These are phyloP conservation scores for Ilyonectria destructans DNA, from an alignment of 2,329 filamentous ascomycete species.

Conservation along the genomic window DNA sequence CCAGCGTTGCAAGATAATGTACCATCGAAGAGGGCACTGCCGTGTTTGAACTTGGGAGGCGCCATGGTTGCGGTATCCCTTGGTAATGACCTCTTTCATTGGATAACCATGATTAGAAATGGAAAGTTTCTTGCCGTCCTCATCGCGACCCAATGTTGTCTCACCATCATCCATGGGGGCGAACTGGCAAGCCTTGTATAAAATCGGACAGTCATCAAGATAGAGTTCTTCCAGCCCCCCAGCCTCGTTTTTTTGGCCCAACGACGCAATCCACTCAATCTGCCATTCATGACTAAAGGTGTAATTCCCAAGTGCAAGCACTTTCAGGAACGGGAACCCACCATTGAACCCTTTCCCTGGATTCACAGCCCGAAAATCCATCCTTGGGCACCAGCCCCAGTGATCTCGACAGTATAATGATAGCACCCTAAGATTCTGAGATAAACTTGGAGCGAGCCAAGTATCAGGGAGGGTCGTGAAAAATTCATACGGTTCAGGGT, in stretches of 20 bases:
- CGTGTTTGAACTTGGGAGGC: neutral
- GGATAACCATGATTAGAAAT: conserved; percentile 19
- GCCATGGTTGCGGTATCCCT: neutral
- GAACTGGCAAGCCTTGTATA: conserved; percentile 33
- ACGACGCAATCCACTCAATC: conserved; percentile 61
- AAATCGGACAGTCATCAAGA: conserved; percentile 60
- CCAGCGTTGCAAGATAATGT: conserved; percentile 17
- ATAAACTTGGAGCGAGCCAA: conserved; percentile 44
- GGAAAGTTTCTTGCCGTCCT: conserved; percentile 5
- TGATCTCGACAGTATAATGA: conserved; percentile 55
- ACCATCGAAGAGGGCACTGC: conserved; percentile 20
- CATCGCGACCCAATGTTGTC: conserved; percentile 4
- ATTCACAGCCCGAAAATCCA: conserved; percentile 52
- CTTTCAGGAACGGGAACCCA: conserved; percentile 55
- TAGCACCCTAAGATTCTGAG: conserved; percentile 52
- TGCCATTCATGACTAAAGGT: conserved; percentile 62
- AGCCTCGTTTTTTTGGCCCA: conserved; percentile 45
- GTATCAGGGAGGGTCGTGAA: conserved; percentile 37
- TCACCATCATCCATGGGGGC: neutral
- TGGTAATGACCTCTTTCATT: no score
- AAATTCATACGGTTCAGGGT: conserved; percentile 40
- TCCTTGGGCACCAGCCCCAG: conserved; percentile 58
- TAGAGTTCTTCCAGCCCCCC: conserved; percentile 58
- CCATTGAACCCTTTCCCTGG: conserved; percentile 33
- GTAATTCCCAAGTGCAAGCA: conserved; percentile 58